Evolutionary conservation across 768 basidiomycete genomes (phyloP), one percentile per base, ranked within the genome.

Genomic region (Podaxis carcinomalis): DNA sequence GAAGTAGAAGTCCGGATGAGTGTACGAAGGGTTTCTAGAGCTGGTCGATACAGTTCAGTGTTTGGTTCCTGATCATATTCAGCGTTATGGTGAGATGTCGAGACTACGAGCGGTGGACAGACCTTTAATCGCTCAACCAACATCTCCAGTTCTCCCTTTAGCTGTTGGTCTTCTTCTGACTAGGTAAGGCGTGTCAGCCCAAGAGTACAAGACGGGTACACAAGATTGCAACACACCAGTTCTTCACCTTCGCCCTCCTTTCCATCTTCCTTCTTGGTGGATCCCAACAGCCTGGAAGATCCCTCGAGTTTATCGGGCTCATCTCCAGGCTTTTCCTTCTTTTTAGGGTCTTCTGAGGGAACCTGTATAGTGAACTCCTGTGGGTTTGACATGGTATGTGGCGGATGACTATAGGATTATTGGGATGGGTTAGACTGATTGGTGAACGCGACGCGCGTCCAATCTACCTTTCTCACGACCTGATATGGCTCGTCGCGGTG

Each of bases 81-180:
- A 59, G 65, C 57, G 59, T 59, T 61, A 47, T 44, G 63, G 50
- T 69, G 67, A 64, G 63, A 63, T 63, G 36, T 64, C 37, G 3
- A 49, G 21, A 49, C n/a, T 14, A 53, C 35, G 55, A 35, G 21
- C 27, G 21, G 14, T 13, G n/a, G 21, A 40, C 62, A 59, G 67
- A 95, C 96, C 81, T 92, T 92, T 57, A 99, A 72, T 47, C 97
- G 86, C 71, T 98, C 95, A 28, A 96, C 87, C 25, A 98, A 83
- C 95, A 99, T 94, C 72, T 98, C 97, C 21, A 99, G 81, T 75
- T 99, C 95, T 61, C 85, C 88, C 76, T 92, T 92, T 62, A 99
- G 84, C 69, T 95, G 92, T 35, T 87, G 79, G 74, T 99, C 97
- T 76, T 98, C 97, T 70, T 99, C 97, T 27, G 92, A 94, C 95